Conservation (phyloP, 2,329 filamentous ascomycete genomes). For the Epicoccum nigrum region DNA sequence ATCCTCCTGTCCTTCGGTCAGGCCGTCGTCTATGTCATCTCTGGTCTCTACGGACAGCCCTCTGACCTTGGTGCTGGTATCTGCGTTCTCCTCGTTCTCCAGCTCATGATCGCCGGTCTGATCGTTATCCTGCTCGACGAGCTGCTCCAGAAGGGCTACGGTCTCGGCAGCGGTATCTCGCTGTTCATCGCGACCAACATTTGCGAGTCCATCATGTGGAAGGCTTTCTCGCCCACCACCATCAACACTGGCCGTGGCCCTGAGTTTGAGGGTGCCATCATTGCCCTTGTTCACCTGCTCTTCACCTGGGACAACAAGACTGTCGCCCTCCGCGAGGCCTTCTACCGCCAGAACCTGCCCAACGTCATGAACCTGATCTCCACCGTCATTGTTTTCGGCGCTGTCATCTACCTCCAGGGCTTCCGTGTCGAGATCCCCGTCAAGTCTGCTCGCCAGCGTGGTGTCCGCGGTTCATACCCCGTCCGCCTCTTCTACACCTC, state of each 20-base stretch:
- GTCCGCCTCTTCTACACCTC: slow-evolving; percentile 99
- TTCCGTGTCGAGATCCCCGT: slow-evolving; percentile 99
- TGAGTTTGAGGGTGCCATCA: slow-evolving; percentile 98
- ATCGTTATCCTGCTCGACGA: slow-evolving; percentile 99
- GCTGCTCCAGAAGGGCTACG: slow-evolving; percentile 98
- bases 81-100: slow-evolving; percentile 96
- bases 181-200: slow-evolving; percentile 99
- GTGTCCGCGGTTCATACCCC: slow-evolving; percentile 96
- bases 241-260: slow-evolving; percentile 99
- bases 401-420: slow-evolving; percentile 98
- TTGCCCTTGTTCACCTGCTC: slow-evolving; percentile 95
- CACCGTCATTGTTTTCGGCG: slow-evolving; percentile 90
- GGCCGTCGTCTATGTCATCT: slow-evolving; percentile 97
- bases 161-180: slow-evolving; percentile 96
- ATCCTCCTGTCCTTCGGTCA: slow-evolving; percentile 98
- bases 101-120: slow-evolving; percentile 95
- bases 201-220: slow-evolving; percentile 99
- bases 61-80: slow-evolving; percentile 97
- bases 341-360: slow-evolving; percentile 98
- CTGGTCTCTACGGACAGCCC: slow-evolving; percentile 89
- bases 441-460: slow-evolving; percentile 98
- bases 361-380: slow-evolving; percentile 99
- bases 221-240: slow-evolving; percentile 98
- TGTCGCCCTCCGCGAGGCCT: slow-evolving; percentile 95
- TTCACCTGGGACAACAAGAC: slow-evolving; percentile 99